Evolutionary conservation across 1,284 basidiomycete genomes (phyloP).

Genomic region (Polyporus tsugae): DNA sequence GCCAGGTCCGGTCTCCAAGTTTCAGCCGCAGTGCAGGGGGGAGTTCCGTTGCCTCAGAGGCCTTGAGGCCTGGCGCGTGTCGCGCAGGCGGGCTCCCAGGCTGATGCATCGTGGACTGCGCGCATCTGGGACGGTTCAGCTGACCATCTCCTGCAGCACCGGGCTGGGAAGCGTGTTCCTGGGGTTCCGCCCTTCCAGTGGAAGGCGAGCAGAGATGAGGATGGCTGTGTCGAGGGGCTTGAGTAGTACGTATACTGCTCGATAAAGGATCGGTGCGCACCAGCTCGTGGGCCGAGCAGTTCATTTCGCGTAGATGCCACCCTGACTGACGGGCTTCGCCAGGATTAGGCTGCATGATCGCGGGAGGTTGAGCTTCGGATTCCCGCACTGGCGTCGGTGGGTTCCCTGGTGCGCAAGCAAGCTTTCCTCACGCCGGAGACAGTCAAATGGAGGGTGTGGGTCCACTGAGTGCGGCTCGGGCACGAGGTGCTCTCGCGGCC

Average conservation of each 20-base stretch:
- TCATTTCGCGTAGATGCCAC: constrained; percentile 5
- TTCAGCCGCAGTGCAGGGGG: not conserved
- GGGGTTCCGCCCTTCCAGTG: not conserved
- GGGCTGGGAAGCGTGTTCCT: constrained; percentile 1
- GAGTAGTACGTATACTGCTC: constrained; percentile 20
- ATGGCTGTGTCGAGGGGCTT: constrained; percentile 20
- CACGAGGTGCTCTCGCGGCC: not conserved
- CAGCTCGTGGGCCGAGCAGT: constrained; percentile 1
- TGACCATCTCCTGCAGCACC: not conserved
- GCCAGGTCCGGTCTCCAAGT: not conserved
- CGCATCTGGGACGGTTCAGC: constrained; percentile 8
- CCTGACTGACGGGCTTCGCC: constrained; percentile 6
- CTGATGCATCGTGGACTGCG: not conserved
- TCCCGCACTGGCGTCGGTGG: not conserved
- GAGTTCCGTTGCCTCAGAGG: not conserved
- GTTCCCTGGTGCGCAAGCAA: not conserved
- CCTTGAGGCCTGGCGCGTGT: not conserved
- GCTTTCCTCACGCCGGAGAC: not conserved
- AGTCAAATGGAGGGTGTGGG: not conserved
- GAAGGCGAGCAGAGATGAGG: not conserved
- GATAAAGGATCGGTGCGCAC: constrained; percentile 18
- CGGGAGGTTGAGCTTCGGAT: constrained; percentile 6
- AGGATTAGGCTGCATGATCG: not conserved
- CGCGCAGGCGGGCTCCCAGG: constrained; percentile 6
- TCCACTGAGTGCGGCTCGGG: not conserved